A percentile compares a stretch with the other conserved stretches of the same genome.
phyloP scores from a whole-genome alignment of 2,329 filamentous ascomycete genomes.

The Mariannaea elegans region DNA sequence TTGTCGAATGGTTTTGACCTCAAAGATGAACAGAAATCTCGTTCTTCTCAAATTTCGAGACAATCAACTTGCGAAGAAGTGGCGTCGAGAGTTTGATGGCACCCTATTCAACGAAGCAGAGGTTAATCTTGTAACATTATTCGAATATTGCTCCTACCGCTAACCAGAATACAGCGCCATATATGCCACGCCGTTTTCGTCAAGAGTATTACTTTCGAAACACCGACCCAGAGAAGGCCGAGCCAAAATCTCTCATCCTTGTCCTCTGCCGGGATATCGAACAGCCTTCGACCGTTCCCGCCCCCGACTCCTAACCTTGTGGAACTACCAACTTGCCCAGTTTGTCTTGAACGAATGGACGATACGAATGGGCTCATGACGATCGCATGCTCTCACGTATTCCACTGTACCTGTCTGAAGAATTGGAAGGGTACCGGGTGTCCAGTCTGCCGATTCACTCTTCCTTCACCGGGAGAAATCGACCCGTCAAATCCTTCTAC shows the following conservation, averaged over 20 bases:
- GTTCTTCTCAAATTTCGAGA: slow-evolving; percentile 94
- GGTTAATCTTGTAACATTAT: slow-evolving; percentile 55
- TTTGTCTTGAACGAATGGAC: slow-evolving; percentile 98
- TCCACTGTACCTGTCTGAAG: slow-evolving; percentile 94
- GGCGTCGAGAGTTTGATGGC: slow-evolving; percentile 89
- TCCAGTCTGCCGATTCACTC: slow-evolving; percentile 92
- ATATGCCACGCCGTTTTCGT: slow-evolving; percentile 96
- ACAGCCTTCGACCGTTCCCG: slow-evolving; percentile 66
- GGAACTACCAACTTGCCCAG: slow-evolving; percentile 93
- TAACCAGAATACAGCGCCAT: slow-evolving; percentile 70
- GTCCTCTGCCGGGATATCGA: slow-evolving; percentile 52
- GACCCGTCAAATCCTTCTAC: slow-evolving; percentile 60
- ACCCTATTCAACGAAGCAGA: slow-evolving; percentile 93
- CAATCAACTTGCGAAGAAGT: slow-evolving; percentile 76
- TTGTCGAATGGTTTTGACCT: slow-evolving; percentile 93
- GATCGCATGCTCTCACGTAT: slow-evolving; percentile 96
- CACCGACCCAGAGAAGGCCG: slow-evolving; percentile 57
- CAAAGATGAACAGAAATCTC: slow-evolving; percentile 89
- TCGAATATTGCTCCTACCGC: not conserved
- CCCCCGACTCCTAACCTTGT: slow-evolving; percentile 82
- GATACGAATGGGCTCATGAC: slow-evolving; percentile 95
- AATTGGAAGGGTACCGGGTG: slow-evolving; percentile 96
- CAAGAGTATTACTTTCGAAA: slow-evolving; percentile 87
- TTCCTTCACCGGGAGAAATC: slow-evolving; percentile 48
- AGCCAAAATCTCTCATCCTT: slow-evolving; percentile 70